Percentiles rank a stretch among this genome's conserved stretches.
phyloP scores from a whole-genome alignment of 2,329 filamentous ascomycete genomes.

The Fusarium napiforme region DNA sequence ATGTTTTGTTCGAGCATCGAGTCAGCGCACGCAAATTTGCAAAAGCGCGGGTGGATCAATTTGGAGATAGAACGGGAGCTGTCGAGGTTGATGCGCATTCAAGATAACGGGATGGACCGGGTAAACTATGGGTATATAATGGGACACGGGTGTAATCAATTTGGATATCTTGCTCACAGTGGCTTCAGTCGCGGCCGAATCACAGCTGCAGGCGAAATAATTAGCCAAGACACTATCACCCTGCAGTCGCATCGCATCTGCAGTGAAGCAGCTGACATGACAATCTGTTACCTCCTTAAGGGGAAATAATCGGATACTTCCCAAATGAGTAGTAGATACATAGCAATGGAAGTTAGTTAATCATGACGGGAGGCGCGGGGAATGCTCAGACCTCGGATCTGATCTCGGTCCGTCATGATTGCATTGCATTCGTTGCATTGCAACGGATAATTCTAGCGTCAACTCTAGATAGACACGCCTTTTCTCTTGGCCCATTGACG shows the following conservation, averaged over 20 bases:
- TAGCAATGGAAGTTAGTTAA: neutral
- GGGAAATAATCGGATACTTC: constrained; percentile 1
- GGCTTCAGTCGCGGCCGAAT: neutral
- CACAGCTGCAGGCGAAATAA: neutral
- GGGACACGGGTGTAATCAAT: neutral
- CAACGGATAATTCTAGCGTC: neutral
- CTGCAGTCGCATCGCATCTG: neutral
- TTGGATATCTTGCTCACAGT: neutral
- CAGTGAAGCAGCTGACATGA: constrained; percentile 7
- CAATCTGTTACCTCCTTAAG: neutral
- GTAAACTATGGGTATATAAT: neutral
- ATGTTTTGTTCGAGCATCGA: constrained; percentile 62
- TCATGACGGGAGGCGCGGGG: neutral
- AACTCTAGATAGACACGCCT: neutral
- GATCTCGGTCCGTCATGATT: constrained; percentile 6
- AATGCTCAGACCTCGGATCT: neutral
- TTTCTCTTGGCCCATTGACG: neutral
- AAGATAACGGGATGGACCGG: neutral
- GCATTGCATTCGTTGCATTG: neutral
- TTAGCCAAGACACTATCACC: neutral
- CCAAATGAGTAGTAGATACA: neutral
- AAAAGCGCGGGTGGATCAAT: constrained; percentile 35
- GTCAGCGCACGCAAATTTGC: constrained; percentile 56
- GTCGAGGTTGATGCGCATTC: constrained; percentile 24
- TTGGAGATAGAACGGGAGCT: constrained; percentile 28